Percentiles rank a stretch among this genome's conserved stretches.
Conservation (phyloP, 2,329 filamentous ascomycete genomes). For the Trichoderma harzianum region DNA sequence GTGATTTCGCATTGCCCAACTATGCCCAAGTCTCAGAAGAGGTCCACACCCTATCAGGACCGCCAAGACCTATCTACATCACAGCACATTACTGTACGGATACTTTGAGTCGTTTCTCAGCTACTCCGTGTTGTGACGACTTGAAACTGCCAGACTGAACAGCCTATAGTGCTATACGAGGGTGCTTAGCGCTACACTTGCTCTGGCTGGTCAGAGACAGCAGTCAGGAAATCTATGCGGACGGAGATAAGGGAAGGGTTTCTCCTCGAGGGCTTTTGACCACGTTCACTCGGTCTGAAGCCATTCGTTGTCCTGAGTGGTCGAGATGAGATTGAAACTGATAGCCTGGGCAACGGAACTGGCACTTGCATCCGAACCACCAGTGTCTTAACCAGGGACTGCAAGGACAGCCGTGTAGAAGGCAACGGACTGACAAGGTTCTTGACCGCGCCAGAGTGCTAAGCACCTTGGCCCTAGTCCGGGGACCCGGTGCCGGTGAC, state of each 20-base stretch:
- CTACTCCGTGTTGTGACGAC: not conserved
- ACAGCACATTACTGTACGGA: not conserved
- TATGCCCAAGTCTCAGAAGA: not conserved
- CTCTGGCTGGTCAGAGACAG: not conserved
- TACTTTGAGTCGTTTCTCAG: not conserved
- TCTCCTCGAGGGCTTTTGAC: not conserved
- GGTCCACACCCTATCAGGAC: not conserved
- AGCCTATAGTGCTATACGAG: slow-evolving; percentile 7
- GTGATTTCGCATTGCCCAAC: not conserved
- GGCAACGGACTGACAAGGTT: not conserved
- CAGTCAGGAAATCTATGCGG: not conserved
- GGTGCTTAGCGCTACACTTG: not conserved
- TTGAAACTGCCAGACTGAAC: not conserved
- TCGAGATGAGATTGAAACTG: not conserved
- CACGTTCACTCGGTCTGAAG: not conserved
- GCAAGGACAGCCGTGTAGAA: not conserved
- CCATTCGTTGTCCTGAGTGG: not conserved
- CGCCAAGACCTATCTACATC: not conserved
- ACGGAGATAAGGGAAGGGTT: not conserved
- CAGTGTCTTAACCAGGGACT: not conserved
- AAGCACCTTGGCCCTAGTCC: slow-evolving; percentile 11
- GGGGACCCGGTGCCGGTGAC: slow-evolving; percentile 17
- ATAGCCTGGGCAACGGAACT: not conserved
- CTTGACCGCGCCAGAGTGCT: not conserved
- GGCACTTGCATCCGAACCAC: not conserved